Percentiles rank a stretch among this genome's conserved stretches.
Conservation (phyloP, 2,329 filamentous ascomycete species). For the Penicillium sp. region DNA sequence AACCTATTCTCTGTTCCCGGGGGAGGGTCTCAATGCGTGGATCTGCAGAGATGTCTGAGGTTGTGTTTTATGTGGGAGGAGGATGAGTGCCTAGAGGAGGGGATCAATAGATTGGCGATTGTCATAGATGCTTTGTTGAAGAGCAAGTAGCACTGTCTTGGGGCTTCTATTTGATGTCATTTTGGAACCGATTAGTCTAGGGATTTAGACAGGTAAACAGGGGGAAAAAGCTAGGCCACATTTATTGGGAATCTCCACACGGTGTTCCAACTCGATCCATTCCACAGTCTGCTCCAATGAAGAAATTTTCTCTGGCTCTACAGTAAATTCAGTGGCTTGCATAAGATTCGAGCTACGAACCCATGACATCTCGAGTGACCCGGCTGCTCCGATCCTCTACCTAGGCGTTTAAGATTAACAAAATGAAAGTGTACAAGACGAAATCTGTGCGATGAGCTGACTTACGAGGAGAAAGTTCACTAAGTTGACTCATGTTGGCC, state of each 20-base stretch:
- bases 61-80: constrained; percentile 27
- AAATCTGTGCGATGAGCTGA: not conserved
- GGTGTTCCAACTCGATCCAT: not conserved
- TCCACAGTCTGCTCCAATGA: not conserved
- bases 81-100: constrained; percentile 18
- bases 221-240: not conserved
- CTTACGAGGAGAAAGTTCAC: not conserved
- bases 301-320: not conserved
- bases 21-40: constrained; percentile 45
- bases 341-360: not conserved
- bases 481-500: not conserved
- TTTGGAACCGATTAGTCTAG: not conserved
- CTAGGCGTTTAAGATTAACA: not conserved
- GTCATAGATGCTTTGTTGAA: constrained; percentile 4
- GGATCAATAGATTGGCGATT: constrained; percentile 11
- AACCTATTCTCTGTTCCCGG: constrained; percentile 53
- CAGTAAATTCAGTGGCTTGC: not conserved
- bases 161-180: not conserved
- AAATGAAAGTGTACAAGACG: not conserved
- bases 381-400: not conserved
- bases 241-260: no score
- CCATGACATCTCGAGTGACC: not conserved
- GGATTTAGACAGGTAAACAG: not conserved
- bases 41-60: constrained; percentile 18
- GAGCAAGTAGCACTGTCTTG: not conserved